Percentiles rank a stretch among this genome's conserved stretches.
Evolutionary conservation across 2,329 filamentous ascomycete genomes (phyloP).

Genomic region (Fusarium udum): DNA sequence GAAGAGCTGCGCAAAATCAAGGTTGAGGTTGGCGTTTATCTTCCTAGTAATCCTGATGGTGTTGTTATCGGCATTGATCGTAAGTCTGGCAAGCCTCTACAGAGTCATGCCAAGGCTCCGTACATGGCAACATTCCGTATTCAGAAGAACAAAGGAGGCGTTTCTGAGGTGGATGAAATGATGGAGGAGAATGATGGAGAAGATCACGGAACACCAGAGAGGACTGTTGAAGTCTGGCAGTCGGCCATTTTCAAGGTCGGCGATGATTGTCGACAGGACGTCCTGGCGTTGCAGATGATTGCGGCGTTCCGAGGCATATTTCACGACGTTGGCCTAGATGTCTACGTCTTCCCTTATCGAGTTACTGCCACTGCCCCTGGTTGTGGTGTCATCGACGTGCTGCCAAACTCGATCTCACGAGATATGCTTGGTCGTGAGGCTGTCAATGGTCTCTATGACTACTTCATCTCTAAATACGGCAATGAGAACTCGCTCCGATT

Average conservation of each 20-base stretch:
- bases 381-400: constrained; percentile 96
- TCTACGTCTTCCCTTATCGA: constrained; percentile 96
- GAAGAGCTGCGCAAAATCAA: constrained; percentile 98
- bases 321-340: constrained; percentile 91
- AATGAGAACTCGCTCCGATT: constrained; percentile 95
- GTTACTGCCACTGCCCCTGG: constrained; percentile 97
- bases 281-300: constrained; percentile 97
- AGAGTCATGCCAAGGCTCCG: constrained; percentile 97
- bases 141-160: constrained; percentile 74
- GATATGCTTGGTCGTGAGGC: constrained; percentile 99
- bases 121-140: constrained; percentile 99
- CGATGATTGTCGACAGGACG: constrained; percentile 97
- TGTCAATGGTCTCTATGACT: constrained; percentile 97
- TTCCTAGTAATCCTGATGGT: constrained; percentile 96
- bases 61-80: constrained; percentile 98
- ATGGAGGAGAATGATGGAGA: constrained; percentile 58
- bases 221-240: constrained; percentile 94
- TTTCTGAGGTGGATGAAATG: constrained; percentile 63
- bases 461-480: constrained; percentile 97
- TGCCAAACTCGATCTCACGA: constrained; percentile 96
- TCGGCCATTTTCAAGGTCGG: constrained; percentile 99
- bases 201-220: constrained; percentile 47
- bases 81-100: constrained; percentile 95
- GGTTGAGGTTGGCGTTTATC: constrained; percentile 95
- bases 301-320: constrained; percentile 97